Conservation (phyloP, 495 filamentous ascomycete genomes). For the Daldinia loculata region DNA sequence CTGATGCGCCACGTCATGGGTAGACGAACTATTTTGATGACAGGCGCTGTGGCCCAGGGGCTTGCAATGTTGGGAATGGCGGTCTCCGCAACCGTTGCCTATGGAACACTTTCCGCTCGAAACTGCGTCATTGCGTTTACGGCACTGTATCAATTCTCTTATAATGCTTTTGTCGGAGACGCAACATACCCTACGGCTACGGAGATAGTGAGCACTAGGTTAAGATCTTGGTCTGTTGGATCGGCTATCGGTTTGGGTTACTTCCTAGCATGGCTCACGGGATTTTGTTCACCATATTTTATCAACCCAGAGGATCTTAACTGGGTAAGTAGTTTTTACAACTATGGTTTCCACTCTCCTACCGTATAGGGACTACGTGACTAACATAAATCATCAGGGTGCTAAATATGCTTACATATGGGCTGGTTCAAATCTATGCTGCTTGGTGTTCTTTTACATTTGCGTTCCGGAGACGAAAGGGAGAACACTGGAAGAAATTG, state of each 20-base stretch:
- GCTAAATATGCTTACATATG: slow-evolving; percentile 64
- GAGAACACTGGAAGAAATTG: slow-evolving; percentile 66
- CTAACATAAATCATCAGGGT: slow-evolving; percentile 35
- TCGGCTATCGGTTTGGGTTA: slow-evolving; percentile 58
- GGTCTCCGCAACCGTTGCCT: slow-evolving; percentile 43
- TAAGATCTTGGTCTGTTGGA: slow-evolving; percentile 61
- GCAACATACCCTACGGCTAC: slow-evolving; percentile 55
- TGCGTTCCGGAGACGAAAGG: slow-evolving; percentile 61
- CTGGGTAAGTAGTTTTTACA: slow-evolving; percentile 47
- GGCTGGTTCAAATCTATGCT: slow-evolving; percentile 54
- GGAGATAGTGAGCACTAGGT: slow-evolving; percentile 57
- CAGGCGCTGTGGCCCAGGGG: slow-evolving; percentile 47
- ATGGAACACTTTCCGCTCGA: slow-evolving; percentile 39
- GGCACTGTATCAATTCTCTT: slow-evolving; percentile 44
- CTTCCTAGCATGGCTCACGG: slow-evolving; percentile 54
- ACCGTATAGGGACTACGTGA: neutral
- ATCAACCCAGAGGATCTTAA: slow-evolving; percentile 59
- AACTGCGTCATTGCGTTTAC: slow-evolving; percentile 46
- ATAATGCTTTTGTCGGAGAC: slow-evolving; percentile 53
- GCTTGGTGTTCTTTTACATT: slow-evolving; percentile 60
- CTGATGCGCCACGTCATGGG: slow-evolving; percentile 51
- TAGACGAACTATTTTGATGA: slow-evolving; percentile 48
- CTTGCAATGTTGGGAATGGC: slow-evolving; percentile 51
- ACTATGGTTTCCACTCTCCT: neutral
- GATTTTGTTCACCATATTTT: slow-evolving; percentile 59